phyloP scores from a whole-genome alignment of 2,329 filamentous ascomycete species.

The Diaporthe eres region DNA sequence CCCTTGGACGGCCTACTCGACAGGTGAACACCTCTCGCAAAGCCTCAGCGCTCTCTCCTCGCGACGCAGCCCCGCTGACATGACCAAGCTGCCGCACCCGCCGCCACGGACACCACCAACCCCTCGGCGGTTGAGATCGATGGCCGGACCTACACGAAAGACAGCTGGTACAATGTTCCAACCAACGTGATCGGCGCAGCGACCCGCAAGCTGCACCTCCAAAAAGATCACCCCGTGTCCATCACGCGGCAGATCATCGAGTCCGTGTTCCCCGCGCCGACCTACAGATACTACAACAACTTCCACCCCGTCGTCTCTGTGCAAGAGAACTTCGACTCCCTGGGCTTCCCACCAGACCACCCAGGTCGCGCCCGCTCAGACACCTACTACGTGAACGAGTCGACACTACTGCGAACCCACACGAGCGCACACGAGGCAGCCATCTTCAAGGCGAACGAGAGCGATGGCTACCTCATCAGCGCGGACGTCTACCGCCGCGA shows the following conservation, averaged over 20 bases:
- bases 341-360: conserved; percentile 91
- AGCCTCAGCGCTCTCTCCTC: conserved; percentile 10
- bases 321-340: conserved; percentile 94
- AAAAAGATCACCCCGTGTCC: conserved; percentile 88
- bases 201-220: conserved; percentile 86
- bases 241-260: conserved; percentile 96
- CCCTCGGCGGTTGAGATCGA: conserved; percentile 68
- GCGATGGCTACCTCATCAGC: conserved; percentile 87
- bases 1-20: conserved; percentile 37
- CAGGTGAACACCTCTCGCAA: conserved; percentile 38
- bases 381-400: conserved; percentile 93
- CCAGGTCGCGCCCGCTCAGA: conserved; percentile 89
- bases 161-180: conserved; percentile 90
- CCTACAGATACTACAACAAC: conserved; percentile 82
- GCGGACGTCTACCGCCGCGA: conserved; percentile 97
- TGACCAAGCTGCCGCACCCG: conserved; percentile 43
- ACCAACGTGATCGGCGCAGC: conserved; percentile 81
- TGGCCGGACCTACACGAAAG: conserved; percentile 74
- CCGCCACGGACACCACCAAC: conserved; percentile 15
- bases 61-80: conserved; percentile 39
- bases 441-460: conserved; percentile 79
- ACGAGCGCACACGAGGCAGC: conserved; percentile 94
- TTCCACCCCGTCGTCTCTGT: conserved; percentile 88
- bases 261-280: conserved; percentile 82
- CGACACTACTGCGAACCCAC: conserved; percentile 90